These are phyloP conservation scores for Platanthera guangdongensis DNA, from an alignment of 106 monocot species.

Conservation along the genomic window DNA sequence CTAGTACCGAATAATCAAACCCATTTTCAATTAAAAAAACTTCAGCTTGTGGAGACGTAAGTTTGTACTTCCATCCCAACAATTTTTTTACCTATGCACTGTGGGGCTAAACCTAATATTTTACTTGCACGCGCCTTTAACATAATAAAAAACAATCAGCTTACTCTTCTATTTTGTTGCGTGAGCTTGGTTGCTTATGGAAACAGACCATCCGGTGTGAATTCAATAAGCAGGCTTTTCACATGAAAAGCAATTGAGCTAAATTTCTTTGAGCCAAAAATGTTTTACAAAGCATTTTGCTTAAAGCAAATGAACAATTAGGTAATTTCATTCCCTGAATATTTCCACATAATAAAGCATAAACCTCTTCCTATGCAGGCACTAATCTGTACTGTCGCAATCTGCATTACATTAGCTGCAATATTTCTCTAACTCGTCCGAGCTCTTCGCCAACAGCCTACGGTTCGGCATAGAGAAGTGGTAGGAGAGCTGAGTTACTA, in stretches of 20 bases:
- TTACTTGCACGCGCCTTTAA: too few species aligned
- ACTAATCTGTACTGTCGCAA: conserved; percentile 10
- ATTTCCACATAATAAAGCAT: background rate
- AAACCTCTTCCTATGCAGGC: background rate
- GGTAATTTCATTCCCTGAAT: too few species aligned
- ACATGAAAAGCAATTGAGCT: background rate
- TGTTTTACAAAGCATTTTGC: background rate
- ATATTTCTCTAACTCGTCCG: background rate
- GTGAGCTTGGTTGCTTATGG: background rate
- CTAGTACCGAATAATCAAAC: too few species aligned
- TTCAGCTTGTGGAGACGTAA: too few species aligned
- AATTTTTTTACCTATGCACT: too few species aligned
- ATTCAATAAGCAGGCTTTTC: background rate
- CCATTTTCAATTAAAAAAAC: too few species aligned
- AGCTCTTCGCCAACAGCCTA: background rate
- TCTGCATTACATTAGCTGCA: conserved; percentile 10
- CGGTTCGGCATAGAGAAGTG: background rate
- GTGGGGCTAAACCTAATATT: too few species aligned
- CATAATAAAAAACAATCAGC: too few species aligned
- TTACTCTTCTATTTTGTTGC: background rate
- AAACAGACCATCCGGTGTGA: background rate
- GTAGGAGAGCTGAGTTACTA: background rate
- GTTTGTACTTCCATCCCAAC: too few species aligned
- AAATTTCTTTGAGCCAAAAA: background rate
- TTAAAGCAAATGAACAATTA: too few species aligned